These are phyloP conservation scores for Trametopsis cervina DNA, from an alignment of 768 basidiomycete genomes.

Conservation along the genomic window DNA sequence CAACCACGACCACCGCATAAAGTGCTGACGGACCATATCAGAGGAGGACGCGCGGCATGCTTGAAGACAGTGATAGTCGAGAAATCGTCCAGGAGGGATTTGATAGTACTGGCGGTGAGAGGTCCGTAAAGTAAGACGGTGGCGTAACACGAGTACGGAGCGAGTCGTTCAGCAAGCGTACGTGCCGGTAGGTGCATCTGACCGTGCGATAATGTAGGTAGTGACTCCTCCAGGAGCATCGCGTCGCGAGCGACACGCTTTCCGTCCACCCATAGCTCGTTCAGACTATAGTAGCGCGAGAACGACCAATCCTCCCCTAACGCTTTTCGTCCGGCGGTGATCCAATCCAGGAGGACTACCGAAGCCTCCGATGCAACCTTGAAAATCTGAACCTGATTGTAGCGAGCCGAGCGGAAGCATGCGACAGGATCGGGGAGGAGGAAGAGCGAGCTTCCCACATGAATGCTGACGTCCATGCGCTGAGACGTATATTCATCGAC, in stretches of 20 bases:
- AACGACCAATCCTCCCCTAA: slow-evolving; percentile 89
- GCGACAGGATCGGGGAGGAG: slow-evolving; percentile 91
- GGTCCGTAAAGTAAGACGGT: slow-evolving; percentile 79
- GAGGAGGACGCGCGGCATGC: slow-evolving; percentile 38
- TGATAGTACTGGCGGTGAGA: slow-evolving; percentile 39
- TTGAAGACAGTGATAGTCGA: slow-evolving; percentile 58
- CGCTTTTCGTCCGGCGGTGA: slow-evolving; percentile 80
- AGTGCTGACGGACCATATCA: slow-evolving; percentile 79
- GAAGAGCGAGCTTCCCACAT: slow-evolving; percentile 51
- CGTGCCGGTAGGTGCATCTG: slow-evolving; percentile 30
- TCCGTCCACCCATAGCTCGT: slow-evolving; percentile 70
- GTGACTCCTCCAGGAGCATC: slow-evolving; percentile 58
- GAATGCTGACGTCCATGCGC: slow-evolving; percentile 50
- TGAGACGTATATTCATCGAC: slow-evolving; percentile 44
- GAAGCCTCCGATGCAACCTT: slow-evolving; percentile 53
- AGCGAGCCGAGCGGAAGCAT: slow-evolving; percentile 79
- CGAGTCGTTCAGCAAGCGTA: slow-evolving; percentile 51
- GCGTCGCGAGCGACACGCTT: slow-evolving; percentile 69
- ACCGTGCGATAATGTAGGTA: slow-evolving; percentile 2
- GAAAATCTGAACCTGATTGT: slow-evolving; percentile 81
- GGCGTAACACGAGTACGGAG: slow-evolving; percentile 87
- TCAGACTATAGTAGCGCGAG: slow-evolving; percentile 74
- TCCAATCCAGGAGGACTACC: slow-evolving; percentile 80
- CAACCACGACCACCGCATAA: slow-evolving; percentile 41
- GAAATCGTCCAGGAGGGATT: slow-evolving; percentile 42